Percentiles rank a stretch among this genome's conserved stretches.
These are phyloP conservation scores for Ceriops zippeliana DNA, from an alignment of 345 rosid species.

Conservation along the genomic window DNA sequence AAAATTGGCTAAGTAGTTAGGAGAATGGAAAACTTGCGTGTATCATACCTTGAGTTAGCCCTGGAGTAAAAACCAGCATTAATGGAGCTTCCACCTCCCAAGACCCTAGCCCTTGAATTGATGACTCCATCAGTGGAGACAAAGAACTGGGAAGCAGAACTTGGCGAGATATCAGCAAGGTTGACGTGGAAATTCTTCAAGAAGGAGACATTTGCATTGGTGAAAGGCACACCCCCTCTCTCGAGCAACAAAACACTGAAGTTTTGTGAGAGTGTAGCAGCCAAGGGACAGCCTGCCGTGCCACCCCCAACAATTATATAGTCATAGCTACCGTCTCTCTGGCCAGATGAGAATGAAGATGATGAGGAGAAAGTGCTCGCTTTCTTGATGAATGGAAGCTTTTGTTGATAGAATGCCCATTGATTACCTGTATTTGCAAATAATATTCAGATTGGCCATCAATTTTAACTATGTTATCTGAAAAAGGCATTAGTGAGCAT, in stretches of 20 bases:
- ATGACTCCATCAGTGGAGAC: conserved; percentile 87
- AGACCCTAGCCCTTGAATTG: conserved; percentile 82
- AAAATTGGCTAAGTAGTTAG: too few relatives aligned
- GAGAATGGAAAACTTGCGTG: too few relatives aligned
- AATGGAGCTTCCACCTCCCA: conserved; percentile 89
- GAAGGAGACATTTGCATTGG: conserved; percentile 83
- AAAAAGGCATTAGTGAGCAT: too few relatives aligned
- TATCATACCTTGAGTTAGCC: conserved; percentile 58
- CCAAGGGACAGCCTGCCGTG: conserved; percentile 94
- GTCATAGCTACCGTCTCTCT: conserved; percentile 50
- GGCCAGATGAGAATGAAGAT: conserved; percentile 48
- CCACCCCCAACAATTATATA: conserved; percentile 95
- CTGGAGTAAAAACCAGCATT: conserved; percentile 96
- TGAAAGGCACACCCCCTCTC: conserved; percentile 95
- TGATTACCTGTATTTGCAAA: conserved; percentile 13
- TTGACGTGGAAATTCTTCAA: conserved; percentile 69
- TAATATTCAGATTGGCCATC: neutral
- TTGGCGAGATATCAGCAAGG: conserved; percentile 72
- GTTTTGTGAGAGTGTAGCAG: conserved; percentile 77
- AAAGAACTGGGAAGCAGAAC: conserved; percentile 81
- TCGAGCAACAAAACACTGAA: conserved; percentile 79
- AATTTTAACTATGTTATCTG: neutral
- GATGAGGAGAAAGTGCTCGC: conserved; percentile 79
- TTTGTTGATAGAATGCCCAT: neutral
- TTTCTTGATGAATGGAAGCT: conserved; percentile 65